Base-by-base conservation (phyloP, 1,284 basidiomycete species). In the Trichosporon sp. region DNA sequence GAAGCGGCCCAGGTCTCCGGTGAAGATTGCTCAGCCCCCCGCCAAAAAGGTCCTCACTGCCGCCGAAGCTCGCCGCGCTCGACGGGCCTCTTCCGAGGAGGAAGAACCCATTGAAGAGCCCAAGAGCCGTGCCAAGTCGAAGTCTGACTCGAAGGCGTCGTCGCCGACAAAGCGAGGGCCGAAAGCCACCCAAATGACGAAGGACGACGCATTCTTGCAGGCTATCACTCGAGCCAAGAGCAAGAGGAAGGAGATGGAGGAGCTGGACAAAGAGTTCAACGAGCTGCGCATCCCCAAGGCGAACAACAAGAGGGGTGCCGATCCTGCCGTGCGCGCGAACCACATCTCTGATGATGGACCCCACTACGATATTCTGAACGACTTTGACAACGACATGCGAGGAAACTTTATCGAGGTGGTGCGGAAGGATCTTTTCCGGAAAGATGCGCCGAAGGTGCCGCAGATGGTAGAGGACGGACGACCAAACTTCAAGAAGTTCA, bases 331-430 rank as follows among this genome's bases (percentile, higher is more conserved):
- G 5, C 59, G 59, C 31, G 59, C 59, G 6, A 63, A 63, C 32
- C 59, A 63, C 35, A 8, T 63, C 35, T 37, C 59, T 16, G 59
- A 63, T 16, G 32, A 63, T 32, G 31, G 59, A 1, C 77, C 77
- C 3, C 78, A 81, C 73, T 83, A 78, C 56, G 74, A 74, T 10
- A 40, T 92, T 11, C 80, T 93, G 40, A 89, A 89, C 35, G 90
- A 92, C 68, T 92, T 94, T 80, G 91, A 90, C 19, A 88, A 91
- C 74, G 88, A 91, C 68, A 71, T 92, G 66, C 83, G 90, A 67
- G 93, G 93, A 0, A 94, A 94, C 78, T 95, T 94, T 73, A 94
- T 95, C 89, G 88, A 91, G 31, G 88, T 94, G 51, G 85, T 92
- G 19, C 76, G 75, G 46, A 79, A 77, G 68, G 79, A 84, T 73